Conservation (phyloP, 1,284 basidiomycete species). For the Cryptococcus sp. region DNA sequence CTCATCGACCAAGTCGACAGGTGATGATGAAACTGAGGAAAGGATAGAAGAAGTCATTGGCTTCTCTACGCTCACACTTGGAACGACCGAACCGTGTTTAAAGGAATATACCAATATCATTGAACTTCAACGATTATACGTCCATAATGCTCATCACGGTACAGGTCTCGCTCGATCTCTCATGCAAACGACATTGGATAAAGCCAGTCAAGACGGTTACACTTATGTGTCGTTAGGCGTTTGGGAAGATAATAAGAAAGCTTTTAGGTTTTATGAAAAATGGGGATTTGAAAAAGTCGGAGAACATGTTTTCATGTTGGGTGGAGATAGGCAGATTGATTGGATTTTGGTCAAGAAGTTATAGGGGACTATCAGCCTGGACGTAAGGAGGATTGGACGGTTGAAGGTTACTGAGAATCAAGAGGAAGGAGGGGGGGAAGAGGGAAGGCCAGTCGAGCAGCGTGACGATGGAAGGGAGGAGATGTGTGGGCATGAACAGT, state of each 20-base stretch:
- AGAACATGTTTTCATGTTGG: slow-evolving; percentile 12
- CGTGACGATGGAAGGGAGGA: no score
- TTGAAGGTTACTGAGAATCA: no score
- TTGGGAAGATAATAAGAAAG: slow-evolving; percentile 28
- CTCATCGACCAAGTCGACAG: background rate
- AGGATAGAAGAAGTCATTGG: slow-evolving; percentile 3
- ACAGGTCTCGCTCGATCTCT: slow-evolving; percentile 16
- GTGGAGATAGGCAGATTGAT: slow-evolving; percentile 6
- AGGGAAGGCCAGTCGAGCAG: no score
- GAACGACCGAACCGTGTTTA: slow-evolving; percentile 9
- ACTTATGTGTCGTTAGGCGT: slow-evolving; percentile 24
- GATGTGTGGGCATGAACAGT: no score
- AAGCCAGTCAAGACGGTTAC: slow-evolving; percentile 7
- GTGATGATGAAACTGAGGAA: no score
- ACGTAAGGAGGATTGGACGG: no score
- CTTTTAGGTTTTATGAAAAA: slow-evolving; percentile 25
- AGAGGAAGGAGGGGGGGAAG: no score
- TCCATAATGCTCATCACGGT: slow-evolving; percentile 19
- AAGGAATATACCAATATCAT: slow-evolving; percentile 2
- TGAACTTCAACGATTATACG: slow-evolving; percentile 17
- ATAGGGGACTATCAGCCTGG: background rate
- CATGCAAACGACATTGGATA: slow-evolving; percentile 4
- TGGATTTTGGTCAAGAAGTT: slow-evolving; percentile 10
- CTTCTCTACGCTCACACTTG: slow-evolving; percentile 5
- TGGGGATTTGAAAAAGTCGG: slow-evolving; percentile 22